Conservation (phyloP, 768 basidiomycete species). For the Termitomyces heimii region DNA sequence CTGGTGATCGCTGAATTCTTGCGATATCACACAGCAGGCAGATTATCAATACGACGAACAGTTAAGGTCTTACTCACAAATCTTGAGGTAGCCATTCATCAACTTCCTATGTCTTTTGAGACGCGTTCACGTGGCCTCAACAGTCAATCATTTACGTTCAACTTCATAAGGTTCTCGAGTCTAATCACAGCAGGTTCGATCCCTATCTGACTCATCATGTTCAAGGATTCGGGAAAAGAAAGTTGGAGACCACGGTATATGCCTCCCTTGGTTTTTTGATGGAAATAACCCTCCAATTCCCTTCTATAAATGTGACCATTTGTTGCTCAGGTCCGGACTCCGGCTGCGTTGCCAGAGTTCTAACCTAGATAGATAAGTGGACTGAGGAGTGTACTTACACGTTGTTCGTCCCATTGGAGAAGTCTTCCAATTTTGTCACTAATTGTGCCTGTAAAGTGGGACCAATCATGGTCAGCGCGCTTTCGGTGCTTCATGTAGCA, state of each 20-base stretch:
- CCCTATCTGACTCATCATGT: not conserved
- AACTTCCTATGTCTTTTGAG: not conserved
- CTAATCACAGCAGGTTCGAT: not conserved
- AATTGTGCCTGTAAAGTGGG: not conserved
- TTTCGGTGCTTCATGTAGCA: not conserved
- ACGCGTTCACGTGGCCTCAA: not conserved
- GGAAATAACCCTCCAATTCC: not conserved
- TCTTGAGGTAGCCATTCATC: not conserved
- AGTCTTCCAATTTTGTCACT: not conserved
- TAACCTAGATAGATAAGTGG: not conserved
- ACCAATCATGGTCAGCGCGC: not conserved
- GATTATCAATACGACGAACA: not conserved
- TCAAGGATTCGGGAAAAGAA: not conserved
- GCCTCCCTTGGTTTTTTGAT: too few species aligned
- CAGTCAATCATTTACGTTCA: not conserved
- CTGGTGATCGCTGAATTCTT: not conserved
- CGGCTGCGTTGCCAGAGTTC: not conserved
- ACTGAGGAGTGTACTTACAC: not conserved
- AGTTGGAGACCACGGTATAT: not conserved
- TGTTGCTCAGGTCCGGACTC: not conserved
- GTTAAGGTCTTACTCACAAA: not conserved
- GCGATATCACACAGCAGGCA: not conserved
- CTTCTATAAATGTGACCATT: not conserved
- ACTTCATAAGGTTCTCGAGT: not conserved
- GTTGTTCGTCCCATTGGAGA: not conserved